A percentile compares a stretch with the other conserved stretches of the same genome.
Evolutionary conservation across 192 early-diverging fungal species (phyloP).

Genomic region (Nowakowskiella sp.): DNA sequence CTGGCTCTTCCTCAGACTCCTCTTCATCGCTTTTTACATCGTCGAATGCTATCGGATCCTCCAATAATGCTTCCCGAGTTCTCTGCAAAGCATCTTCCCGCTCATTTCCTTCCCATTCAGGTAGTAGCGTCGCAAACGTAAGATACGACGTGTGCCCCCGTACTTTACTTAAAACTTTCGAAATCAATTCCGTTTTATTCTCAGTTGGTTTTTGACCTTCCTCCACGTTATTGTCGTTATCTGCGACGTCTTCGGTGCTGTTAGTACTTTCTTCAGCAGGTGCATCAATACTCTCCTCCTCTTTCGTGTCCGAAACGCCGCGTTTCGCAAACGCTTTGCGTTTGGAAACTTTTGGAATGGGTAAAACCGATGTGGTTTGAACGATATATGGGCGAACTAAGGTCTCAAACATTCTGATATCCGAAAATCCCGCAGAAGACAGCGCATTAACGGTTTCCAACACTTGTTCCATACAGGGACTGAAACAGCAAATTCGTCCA

Average conservation of each 20-base stretch:
- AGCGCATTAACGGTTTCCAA: slow-evolving; percentile 67
- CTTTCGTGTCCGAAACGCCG: slow-evolving; percentile 9
- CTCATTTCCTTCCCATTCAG: too few relatives aligned
- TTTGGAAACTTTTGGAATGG: slow-evolving; percentile 39
- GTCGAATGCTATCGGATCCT: too few relatives aligned
- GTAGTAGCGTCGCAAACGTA: slow-evolving; percentile 82
- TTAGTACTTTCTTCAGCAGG: slow-evolving; percentile 11
- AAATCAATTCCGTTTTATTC: slow-evolving; percentile 39
- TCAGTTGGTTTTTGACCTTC: neutral
- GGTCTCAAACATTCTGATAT: slow-evolving; percentile 90
- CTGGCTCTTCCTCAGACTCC: too few relatives aligned
- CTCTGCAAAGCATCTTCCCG: too few relatives aligned
- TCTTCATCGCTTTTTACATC: too few relatives aligned
- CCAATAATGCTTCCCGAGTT: too few relatives aligned
- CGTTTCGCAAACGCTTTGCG: too few relatives aligned
- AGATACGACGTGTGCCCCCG: slow-evolving; percentile 93
- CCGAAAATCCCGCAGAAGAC: slow-evolving; percentile 25
- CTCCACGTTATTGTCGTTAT: slow-evolving; percentile 11
- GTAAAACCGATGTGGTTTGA: slow-evolving; percentile 47
- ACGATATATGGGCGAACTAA: slow-evolving; percentile 74
- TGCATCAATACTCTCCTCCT: slow-evolving; percentile 7
- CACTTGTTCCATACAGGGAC: slow-evolving; percentile 95
- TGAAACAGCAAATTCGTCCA: slow-evolving; percentile 89
- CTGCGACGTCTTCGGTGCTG: slow-evolving; percentile 9
- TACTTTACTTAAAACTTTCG: slow-evolving; percentile 49